A percentile compares a stretch with the other conserved stretches of the same genome.
phyloP scores from a whole-genome alignment of 768 basidiomycete genomes.

The Boletus rubropictus region DNA sequence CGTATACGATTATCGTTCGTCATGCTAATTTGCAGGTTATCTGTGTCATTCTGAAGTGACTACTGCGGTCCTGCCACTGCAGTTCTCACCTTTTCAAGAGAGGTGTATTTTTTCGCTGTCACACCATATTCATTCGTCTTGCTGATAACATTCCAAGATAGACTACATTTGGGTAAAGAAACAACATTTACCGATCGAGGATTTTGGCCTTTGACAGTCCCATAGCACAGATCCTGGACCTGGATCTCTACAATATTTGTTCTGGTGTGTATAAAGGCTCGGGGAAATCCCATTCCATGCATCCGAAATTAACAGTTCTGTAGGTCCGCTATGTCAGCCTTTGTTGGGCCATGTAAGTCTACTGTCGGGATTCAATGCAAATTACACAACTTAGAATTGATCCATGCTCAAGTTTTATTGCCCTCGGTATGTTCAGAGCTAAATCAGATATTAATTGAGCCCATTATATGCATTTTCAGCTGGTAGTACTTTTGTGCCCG shows the following conservation, averaged over 20 bases:
- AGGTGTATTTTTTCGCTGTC: neutral
- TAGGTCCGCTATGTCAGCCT: neutral
- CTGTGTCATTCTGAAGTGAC: neutral
- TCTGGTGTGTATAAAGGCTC: neutral
- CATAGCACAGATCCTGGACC: neutral
- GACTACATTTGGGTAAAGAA: neutral
- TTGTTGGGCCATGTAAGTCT: neutral
- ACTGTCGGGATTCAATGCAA: neutral
- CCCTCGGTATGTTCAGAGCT: neutral
- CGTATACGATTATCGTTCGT: constrained; percentile 9
- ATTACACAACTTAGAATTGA: neutral
- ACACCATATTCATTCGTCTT: neutral
- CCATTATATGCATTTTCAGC: neutral
- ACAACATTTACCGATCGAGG: neutral
- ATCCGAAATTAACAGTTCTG: neutral
- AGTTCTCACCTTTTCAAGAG: constrained; percentile 1
- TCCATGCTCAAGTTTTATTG: neutral
- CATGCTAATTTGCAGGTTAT: neutral
- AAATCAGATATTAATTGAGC: neutral
- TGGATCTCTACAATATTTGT: neutral
- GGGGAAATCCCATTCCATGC: neutral
- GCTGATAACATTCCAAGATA: neutral
- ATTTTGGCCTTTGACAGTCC: neutral
- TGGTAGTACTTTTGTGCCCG: neutral
- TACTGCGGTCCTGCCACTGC: neutral